A percentile compares a stretch with the other conserved stretches of the same genome.
Conservation (phyloP, 2,329 filamentous ascomycete species). For the Talaromyces marneffei region DNA sequence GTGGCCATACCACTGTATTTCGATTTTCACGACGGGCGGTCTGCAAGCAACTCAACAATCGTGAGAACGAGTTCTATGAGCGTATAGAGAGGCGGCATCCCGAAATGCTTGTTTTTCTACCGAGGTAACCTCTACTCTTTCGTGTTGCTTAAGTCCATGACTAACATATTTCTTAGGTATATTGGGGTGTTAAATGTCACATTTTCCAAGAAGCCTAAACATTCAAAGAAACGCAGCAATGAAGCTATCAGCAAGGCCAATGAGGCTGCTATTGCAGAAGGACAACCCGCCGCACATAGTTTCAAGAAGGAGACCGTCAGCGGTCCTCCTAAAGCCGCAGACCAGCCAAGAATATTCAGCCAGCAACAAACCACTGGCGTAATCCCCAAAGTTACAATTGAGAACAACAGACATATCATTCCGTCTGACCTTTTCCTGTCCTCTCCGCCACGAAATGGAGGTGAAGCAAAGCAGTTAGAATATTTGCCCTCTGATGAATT, state of each 20-base stretch:
- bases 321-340: constrained; percentile 14
- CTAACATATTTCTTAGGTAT: constrained; percentile 54
- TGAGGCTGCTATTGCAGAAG: constrained; percentile 14
- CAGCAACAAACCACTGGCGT: constrained; percentile 71
- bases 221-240: constrained; percentile 40
- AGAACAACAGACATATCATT: constrained; percentile 90
- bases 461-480: constrained; percentile 22
- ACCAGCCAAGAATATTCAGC: constrained; percentile 53
- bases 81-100: constrained; percentile 87
- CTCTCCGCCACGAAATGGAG: constrained; percentile 35
- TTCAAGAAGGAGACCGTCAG: constrained; percentile 2
- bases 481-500: constrained; percentile 20
- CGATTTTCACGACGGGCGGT: constrained; percentile 91
- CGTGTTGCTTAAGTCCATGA: background rate
- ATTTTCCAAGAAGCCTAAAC: constrained; percentile 75
- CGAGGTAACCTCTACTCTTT: constrained; percentile 49
- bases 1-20: constrained; percentile 93
- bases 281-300: constrained; percentile 16
- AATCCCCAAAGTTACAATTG: constrained; percentile 84
- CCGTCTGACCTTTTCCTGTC: constrained; percentile 74
- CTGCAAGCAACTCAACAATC: constrained; percentile 96
- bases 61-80: constrained; percentile 98
- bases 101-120: constrained; percentile 82
- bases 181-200: constrained; percentile 96
- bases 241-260: constrained; percentile 15